Conservation (phyloP, 2,329 filamentous ascomycete species). For the Cylindrodendrum hubeiense region DNA sequence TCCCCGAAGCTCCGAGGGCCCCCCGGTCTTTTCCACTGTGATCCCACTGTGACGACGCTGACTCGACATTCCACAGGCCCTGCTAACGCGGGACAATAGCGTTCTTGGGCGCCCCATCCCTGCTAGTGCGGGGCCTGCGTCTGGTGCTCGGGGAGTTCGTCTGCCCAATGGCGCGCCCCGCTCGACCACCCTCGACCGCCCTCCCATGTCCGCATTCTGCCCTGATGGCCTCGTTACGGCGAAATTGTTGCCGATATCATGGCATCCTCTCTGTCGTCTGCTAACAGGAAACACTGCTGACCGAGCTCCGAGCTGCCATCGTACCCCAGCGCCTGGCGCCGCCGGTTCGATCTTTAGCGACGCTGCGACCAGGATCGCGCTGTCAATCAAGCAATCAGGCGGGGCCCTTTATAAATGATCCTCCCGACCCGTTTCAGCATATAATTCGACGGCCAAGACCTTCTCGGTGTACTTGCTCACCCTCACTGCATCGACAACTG, state of each 20-base stretch:
- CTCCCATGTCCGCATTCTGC: conserved; percentile 8
- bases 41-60: background rate
- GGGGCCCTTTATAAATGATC: conserved; percentile 27
- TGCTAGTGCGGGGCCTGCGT: background rate
- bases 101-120: background rate
- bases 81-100: background rate
- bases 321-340: conserved; percentile 20
- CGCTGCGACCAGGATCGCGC: conserved; percentile 13
- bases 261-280: background rate
- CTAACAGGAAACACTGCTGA: conserved; percentile 33
- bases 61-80: background rate
- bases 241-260: background rate
- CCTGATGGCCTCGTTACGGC: conserved; percentile 1
- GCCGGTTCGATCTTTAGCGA: conserved; percentile 24
- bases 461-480: background rate
- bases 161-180: background rate
- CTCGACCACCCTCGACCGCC: background rate
- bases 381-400: background rate
- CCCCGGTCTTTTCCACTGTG: conserved; percentile 26
- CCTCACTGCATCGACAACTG: background rate
- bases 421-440: conserved; percentile 10
- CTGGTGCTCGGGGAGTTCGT: background rate
- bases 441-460: background rate
- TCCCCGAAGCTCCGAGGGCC: conserved; percentile 23
- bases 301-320: conserved; percentile 33